Base-by-base conservation (phyloP, 768 basidiomycete genomes). In the Calocera cornea region DNA sequence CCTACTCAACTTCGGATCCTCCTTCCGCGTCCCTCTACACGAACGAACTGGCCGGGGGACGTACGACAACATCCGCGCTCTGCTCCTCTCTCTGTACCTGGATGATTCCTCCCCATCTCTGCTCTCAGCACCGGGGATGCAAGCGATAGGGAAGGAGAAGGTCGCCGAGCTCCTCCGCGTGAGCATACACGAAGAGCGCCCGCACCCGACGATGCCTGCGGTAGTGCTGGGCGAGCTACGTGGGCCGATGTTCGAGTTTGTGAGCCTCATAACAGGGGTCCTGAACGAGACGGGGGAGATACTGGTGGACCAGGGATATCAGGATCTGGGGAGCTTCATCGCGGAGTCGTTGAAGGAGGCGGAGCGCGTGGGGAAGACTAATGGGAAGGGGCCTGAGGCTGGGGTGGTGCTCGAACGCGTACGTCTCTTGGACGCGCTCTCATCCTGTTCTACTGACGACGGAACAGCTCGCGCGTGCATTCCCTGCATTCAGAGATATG, bases 401-500 rank as follows among this genome's bases (percentile, higher is more conserved):
- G 87, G 89, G 65, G 74, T 80, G 47, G 75, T 89, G 49, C 75
- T 92, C 27, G 84, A 86, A 73, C 83, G 81, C 73, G 90, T 90
- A 73, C 72, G 80, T 72, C 49, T 33, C 50, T 34, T 50, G 67
- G 41, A n/a, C 41, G 31, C 38, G 41, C 19, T 49, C 17, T 38
- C 38, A 64, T 44, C 31, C 36, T 49, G 36, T 34, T 17, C 67
- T 69, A 67, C 34, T 44, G 69, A 17, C n/a, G 1, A 1, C 67
- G 66, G 33, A 54, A n/a, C 72, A 93, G 89, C 80, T 94, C 41
- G 86, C 89, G 19, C 78, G 82, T 24, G 87, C 86, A 11, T 84
- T 95, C 69, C 92, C 92, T 36, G 88, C 85, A 5, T 94, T 95
- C 75, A 83, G 80, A 66, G 92, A 95, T 74, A 88, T 89, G 85